Evolutionary conservation across 139 green algal genomes (phyloP).

Genomic region (Volvox africanus): DNA sequence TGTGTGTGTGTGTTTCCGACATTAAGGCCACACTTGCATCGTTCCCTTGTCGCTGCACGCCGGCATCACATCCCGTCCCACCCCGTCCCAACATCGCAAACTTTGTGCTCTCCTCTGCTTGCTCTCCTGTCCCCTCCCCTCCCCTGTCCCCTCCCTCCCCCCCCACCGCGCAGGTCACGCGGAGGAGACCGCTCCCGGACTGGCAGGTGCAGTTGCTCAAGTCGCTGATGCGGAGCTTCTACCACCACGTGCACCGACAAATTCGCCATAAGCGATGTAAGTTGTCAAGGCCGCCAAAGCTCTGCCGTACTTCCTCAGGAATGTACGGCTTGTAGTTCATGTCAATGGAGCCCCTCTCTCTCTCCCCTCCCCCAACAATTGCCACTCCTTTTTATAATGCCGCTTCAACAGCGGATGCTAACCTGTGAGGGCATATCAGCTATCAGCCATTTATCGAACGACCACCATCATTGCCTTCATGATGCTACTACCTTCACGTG

Average conservation of each 20-base stretch:
- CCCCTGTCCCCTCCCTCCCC: not conserved
- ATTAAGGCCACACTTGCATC: too few species aligned
- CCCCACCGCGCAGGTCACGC: not conserved
- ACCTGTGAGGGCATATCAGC: too few species aligned
- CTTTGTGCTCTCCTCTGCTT: not conserved
- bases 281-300: not conserved
- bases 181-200: not conserved
- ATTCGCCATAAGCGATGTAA: slow-evolving; percentile 33
- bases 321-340: too few species aligned
- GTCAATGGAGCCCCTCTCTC: too few species aligned
- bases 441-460: too few species aligned
- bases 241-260: not conserved
- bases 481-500: too few species aligned
- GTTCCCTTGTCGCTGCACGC: not conserved
- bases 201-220: slow-evolving; percentile 23
- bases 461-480: too few species aligned
- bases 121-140: not conserved
- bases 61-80: too few species aligned
- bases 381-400: too few species aligned
- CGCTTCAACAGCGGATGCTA: too few species aligned
- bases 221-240: not conserved
- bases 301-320: not conserved
- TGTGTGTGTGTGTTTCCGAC: too few species aligned
- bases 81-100: not conserved
- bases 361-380: too few species aligned